Conservation (phyloP, 306 rosid species). For the Glycine latifolia region DNA sequence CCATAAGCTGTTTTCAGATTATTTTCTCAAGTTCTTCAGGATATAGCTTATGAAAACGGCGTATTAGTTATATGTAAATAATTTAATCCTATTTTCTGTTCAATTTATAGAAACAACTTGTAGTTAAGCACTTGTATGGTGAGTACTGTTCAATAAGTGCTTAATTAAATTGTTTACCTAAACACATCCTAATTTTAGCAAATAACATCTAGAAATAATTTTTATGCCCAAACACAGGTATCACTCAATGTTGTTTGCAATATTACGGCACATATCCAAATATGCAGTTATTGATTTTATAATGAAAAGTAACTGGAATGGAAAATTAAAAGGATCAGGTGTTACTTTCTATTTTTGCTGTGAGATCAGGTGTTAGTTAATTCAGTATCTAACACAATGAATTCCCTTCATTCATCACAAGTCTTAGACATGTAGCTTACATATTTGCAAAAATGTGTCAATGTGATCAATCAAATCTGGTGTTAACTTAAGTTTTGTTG, state of each 20-base stretch:
- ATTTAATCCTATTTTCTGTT: not conserved
- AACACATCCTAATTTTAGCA: not conserved
- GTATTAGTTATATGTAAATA: not conserved
- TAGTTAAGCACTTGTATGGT: not conserved
- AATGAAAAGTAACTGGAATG: not conserved
- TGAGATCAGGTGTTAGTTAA: not conserved
- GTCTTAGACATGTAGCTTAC: not conserved
- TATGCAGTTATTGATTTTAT: slow-evolving; percentile 8
- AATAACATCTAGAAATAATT: not conserved
- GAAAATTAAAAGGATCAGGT: not conserved
- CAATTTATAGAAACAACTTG: not conserved
- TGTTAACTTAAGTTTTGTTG: not conserved
- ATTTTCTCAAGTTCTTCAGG: not conserved
- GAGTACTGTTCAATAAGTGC: not conserved
- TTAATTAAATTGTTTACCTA: not conserved
- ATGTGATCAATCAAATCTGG: not conserved
- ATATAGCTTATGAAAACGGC: not conserved
- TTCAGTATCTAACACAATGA: not conserved
- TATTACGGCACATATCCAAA: slow-evolving; percentile 1
- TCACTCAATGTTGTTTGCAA: not conserved
- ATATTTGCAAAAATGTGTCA: not conserved
- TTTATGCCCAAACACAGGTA: not conserved
- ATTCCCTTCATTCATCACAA: not conserved
- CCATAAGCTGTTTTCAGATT: not conserved
- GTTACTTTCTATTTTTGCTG: not conserved